These are phyloP conservation scores for Neofusicoccum laricinum DNA, from an alignment of 2,329 filamentous ascomycete genomes.

Conservation along the genomic window DNA sequence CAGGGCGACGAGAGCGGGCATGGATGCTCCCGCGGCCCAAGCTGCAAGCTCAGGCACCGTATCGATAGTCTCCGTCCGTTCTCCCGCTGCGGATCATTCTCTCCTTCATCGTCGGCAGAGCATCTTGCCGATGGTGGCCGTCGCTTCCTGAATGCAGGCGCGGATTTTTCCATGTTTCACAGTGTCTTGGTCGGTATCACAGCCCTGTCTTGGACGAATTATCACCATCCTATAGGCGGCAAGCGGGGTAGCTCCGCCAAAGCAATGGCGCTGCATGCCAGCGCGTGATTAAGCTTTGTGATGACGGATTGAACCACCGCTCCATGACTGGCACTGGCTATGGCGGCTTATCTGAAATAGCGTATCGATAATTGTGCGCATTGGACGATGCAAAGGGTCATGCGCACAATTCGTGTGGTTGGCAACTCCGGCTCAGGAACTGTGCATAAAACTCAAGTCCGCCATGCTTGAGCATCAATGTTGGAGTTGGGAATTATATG, in stretches of 20 bases:
- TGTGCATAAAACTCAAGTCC: no score
- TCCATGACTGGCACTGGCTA: neutral
- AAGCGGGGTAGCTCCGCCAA: neutral
- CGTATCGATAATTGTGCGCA: neutral
- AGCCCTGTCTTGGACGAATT: neutral
- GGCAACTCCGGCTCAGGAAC: no score
- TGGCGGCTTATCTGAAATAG: neutral
- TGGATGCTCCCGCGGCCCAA: slow-evolving; percentile 1
- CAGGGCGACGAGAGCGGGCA: slow-evolving; percentile 8
- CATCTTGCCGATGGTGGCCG: neutral
- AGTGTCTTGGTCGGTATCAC: neutral
- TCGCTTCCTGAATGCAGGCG: neutral
- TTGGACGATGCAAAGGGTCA: no score
- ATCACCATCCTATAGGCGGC: neutral
- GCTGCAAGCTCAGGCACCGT: slow-evolving; percentile 11
- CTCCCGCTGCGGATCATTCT: neutral
- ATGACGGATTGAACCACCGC: neutral
- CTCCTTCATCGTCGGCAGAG: neutral
- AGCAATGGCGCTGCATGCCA: neutral
- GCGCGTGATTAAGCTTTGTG: neutral
- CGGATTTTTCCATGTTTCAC: neutral
- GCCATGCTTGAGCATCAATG: no score
- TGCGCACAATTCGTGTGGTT: no score
- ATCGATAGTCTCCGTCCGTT: slow-evolving; percentile 2
- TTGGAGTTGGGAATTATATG: no score